A percentile compares a stretch with the other conserved stretches of the same genome.
These are phyloP conservation scores for Glomus cerebriforme DNA, from an alignment of 192 early-diverging fungal species.

Conservation along the genomic window DNA sequence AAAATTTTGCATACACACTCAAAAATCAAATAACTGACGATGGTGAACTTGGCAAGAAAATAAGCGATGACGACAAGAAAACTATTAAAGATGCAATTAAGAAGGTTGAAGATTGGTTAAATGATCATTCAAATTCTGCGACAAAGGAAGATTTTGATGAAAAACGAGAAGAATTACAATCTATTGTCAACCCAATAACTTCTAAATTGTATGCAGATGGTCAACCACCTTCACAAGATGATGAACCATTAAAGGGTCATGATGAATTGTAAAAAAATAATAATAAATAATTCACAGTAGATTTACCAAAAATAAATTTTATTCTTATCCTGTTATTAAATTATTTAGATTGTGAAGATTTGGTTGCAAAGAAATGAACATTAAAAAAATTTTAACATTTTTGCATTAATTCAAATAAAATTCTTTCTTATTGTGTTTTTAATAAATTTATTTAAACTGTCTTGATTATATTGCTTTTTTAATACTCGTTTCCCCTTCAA, in stretches of 20 bases:
- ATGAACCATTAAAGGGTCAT: slow-evolving; percentile 54
- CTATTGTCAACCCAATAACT: slow-evolving; percentile 92
- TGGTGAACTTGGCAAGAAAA: slow-evolving; percentile 81
- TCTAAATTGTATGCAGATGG: slow-evolving; percentile 81
- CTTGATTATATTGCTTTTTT: slow-evolving; percentile 19
- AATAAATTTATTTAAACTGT: not conserved
- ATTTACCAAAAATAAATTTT: not conserved
- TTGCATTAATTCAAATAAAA: not conserved
- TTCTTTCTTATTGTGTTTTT: not conserved
- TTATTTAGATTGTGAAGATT: no score
- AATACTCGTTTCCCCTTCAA: slow-evolving; percentile 12
- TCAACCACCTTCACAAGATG: slow-evolving; percentile 40
- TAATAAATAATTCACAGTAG: not conserved
- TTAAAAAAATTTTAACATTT: not conserved
- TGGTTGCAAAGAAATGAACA: not conserved
- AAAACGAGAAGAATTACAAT: slow-evolving; percentile 92
- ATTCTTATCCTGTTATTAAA: not conserved
- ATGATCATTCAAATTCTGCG: slow-evolving; percentile 75
- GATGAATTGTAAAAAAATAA: slow-evolving; percentile 64
- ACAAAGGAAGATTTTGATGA: slow-evolving; percentile 98
- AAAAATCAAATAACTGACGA: slow-evolving; percentile 89
- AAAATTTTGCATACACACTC: slow-evolving; percentile 89
- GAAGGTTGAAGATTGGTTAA: slow-evolving; percentile 71
- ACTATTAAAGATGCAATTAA: slow-evolving; percentile 81
- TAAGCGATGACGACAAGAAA: slow-evolving; percentile 88